A percentile compares a stretch with the other conserved stretches of the same genome.
These are phyloP conservation scores for Trametes meyenii DNA, from an alignment of 768 basidiomycete species.

Conservation along the genomic window DNA sequence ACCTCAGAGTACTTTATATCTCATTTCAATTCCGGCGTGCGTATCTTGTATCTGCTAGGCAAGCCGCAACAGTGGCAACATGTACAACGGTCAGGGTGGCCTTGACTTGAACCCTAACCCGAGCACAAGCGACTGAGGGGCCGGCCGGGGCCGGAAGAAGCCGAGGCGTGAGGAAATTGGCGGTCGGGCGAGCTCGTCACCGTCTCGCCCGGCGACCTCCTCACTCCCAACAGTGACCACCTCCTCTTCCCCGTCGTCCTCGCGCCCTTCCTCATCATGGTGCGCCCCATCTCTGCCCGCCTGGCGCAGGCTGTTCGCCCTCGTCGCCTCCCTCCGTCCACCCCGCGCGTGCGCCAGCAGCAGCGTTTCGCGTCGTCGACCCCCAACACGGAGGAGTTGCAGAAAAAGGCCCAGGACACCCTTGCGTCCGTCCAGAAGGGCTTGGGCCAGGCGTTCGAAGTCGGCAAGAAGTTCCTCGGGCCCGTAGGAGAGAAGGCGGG, in stretches of 20 bases:
- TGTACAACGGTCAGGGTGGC: too few relatives aligned
- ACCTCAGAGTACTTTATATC: too few relatives aligned
- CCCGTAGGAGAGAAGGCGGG: constrained; percentile 58
- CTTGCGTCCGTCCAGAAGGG: constrained; percentile 60
- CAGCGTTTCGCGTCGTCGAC: constrained; percentile 32
- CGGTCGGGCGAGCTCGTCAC: constrained; percentile 26
- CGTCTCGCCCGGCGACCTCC: constrained; percentile 25
- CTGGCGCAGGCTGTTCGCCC: constrained; percentile 30
- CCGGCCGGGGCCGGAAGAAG: constrained; percentile 13
- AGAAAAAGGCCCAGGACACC: constrained; percentile 74
- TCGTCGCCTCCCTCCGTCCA: constrained; percentile 23
- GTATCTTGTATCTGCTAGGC: too few relatives aligned
- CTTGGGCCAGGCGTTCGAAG: constrained; percentile 55
- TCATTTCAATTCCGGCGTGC: too few relatives aligned
- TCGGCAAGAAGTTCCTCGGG: constrained; percentile 50
- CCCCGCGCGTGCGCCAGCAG: constrained; percentile 23
- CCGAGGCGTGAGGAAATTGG: constrained; percentile 24
- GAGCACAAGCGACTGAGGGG: neutral
- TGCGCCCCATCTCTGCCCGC: constrained; percentile 29
- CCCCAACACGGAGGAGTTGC: constrained; percentile 47
- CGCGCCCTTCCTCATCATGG: constrained; percentile 24
- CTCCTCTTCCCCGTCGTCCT: constrained; percentile 15
- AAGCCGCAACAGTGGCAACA: too few relatives aligned
- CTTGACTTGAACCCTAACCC: constrained; percentile 8
- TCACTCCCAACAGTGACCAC: constrained; percentile 18